Conservation (phyloP, 768 basidiomycete genomes). For the Phlebiopsis gigantea region DNA sequence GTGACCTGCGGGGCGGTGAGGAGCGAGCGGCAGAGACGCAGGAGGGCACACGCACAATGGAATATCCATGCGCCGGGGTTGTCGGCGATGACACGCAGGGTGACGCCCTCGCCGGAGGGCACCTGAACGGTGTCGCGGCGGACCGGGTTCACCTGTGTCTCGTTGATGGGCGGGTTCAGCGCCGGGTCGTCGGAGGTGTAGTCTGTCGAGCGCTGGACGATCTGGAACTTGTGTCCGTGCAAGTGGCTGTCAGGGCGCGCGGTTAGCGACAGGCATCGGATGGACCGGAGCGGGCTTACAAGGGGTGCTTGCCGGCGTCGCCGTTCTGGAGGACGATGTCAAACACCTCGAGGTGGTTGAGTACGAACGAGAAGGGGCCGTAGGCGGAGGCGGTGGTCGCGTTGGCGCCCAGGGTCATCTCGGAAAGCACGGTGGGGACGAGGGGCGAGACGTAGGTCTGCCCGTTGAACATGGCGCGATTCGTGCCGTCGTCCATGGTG, state of each 20-base stretch:
- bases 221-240: constrained; percentile 84
- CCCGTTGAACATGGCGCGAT: constrained; percentile 69
- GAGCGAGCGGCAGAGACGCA: neutral
- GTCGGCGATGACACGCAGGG: constrained; percentile 77
- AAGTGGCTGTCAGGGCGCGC: constrained; percentile 55
- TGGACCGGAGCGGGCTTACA: constrained; percentile 42
- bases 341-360: constrained; percentile 71
- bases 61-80: constrained; percentile 92
- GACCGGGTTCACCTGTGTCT: constrained; percentile 82
- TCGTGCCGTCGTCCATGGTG: constrained; percentile 83
- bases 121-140: constrained; percentile 88
- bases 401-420: constrained; percentile 69
- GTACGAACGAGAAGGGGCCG: constrained; percentile 71
- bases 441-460: constrained; percentile 64
- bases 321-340: constrained; percentile 73
- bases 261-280: neutral
- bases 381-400: constrained; percentile 68
- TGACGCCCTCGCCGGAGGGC: constrained; percentile 59
- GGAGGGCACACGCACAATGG: constrained; percentile 51
- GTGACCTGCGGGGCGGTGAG: constrained; percentile 44
- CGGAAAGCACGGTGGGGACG: constrained; percentile 75
- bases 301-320: constrained; percentile 77
- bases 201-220: constrained; percentile 67
- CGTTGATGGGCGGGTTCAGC: constrained; percentile 75
- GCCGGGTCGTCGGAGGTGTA: constrained; percentile 68